Percentiles rank a stretch among this genome's conserved stretches.
These are phyloP conservation scores for Mortierella sp. DNA, from an alignment of 371 early-diverging fungal genomes.

Conservation along the genomic window DNA sequence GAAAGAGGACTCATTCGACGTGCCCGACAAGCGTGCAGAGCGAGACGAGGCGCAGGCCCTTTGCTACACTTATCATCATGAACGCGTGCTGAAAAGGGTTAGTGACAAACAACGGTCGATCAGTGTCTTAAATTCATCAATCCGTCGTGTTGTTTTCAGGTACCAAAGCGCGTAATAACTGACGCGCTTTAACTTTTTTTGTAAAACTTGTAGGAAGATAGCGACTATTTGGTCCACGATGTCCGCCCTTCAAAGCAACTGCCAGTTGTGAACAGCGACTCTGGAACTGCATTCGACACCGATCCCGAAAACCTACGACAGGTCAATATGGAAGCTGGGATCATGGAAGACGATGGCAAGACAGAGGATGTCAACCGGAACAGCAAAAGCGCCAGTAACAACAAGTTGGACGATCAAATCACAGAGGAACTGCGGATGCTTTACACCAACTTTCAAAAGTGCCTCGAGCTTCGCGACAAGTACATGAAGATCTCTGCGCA, in stretches of 20 bases:
- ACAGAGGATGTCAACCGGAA: background rate
- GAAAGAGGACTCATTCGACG: constrained; percentile 30
- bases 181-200: background rate
- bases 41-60: constrained; percentile 7
- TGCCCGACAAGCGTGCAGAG: constrained; percentile 19
- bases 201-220: constrained; percentile 14
- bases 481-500: constrained; percentile 89
- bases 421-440: constrained; percentile 66
- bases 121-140: background rate
- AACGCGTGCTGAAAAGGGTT: constrained; percentile 37
- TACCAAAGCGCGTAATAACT: background rate
- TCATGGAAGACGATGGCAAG: constrained; percentile 14
- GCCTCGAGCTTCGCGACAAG: constrained; percentile 86
- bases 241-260: background rate
- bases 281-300: constrained; percentile 11
- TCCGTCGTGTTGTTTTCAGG: background rate
- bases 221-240: constrained; percentile 24
- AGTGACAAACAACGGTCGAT: background rate
- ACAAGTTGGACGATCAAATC: constrained; percentile 10
- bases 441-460: constrained; percentile 71
- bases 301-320: constrained; percentile 12
- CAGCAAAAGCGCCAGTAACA: background rate
- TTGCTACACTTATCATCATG: constrained; percentile 41
- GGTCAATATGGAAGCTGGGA: constrained; percentile 15
- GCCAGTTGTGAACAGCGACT: background rate